A percentile compares a stretch with the other conserved stretches of the same genome.
Conservation (phyloP, 2,329 filamentous ascomycete genomes). For the Xylaria sp. region DNA sequence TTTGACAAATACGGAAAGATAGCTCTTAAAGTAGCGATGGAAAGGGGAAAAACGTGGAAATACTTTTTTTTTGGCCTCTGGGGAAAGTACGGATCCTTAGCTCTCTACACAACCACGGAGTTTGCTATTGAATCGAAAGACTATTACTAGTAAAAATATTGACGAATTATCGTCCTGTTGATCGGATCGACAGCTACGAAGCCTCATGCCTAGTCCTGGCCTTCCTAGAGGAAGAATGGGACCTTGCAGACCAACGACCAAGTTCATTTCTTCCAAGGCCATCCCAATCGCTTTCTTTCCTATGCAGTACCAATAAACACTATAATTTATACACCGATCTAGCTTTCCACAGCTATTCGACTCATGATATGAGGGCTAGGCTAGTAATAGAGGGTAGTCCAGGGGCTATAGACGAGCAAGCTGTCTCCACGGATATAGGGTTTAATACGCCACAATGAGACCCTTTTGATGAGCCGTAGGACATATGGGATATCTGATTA, state of each 20-base stretch:
- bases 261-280: constrained; percentile 2
- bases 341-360: too few relatives aligned
- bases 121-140: not conserved
- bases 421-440: too few relatives aligned
- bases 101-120: not conserved
- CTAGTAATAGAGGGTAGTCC: too few relatives aligned
- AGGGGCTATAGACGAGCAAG: too few relatives aligned
- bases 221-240: not conserved
- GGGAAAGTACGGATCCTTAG: constrained; percentile 5
- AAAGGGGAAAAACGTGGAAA: not conserved
- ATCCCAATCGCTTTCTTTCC: not conserved
- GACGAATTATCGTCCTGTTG: not conserved
- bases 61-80: not conserved
- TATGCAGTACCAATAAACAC: not conserved
- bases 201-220: constrained; percentile 15
- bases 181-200: constrained; percentile 10
- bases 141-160: not conserved
- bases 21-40: constrained; percentile 4
- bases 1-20: not conserved
- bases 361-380: too few relatives aligned
- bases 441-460: too few relatives aligned
- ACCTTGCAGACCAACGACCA: not conserved
- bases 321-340: not conserved
- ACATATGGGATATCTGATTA: too few relatives aligned
- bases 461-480: too few relatives aligned